Conservation (phyloP, 371 early-diverging fungal species). For the Mucor saturninus region DNA sequence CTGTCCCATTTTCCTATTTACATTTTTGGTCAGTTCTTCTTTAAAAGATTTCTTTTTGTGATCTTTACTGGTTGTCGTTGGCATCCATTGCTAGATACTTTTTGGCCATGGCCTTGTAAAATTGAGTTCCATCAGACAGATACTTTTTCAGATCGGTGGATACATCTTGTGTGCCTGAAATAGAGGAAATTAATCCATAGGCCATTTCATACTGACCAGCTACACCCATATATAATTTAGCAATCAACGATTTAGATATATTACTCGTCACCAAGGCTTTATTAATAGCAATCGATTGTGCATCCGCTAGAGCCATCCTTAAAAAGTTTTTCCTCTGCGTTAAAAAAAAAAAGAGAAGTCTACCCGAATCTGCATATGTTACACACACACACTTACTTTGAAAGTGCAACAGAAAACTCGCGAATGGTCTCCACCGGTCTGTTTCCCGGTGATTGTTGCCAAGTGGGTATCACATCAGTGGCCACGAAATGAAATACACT, state of each 20-base stretch:
- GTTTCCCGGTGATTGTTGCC: constrained; percentile 40
- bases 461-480: constrained; percentile 57
- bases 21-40: background rate
- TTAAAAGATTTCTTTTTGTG: background rate
- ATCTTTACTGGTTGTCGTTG: constrained; percentile 59
- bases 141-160: constrained; percentile 62
- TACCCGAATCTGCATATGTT: background rate
- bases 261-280: constrained; percentile 47
- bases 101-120: constrained; percentile 63
- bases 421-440: constrained; percentile 52
- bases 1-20: constrained; percentile 65
- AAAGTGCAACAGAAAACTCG: constrained; percentile 51
- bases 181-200: constrained; percentile 61
- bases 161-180: constrained; percentile 59
- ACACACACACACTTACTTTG: constrained; percentile 44
- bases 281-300: constrained; percentile 55
- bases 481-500: constrained; percentile 63
- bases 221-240: constrained; percentile 66
- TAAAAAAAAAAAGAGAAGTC: background rate
- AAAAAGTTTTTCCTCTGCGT: background rate
- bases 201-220: constrained; percentile 69
- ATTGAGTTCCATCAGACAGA: constrained; percentile 58
- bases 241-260: constrained; percentile 60
- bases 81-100: constrained; percentile 68
- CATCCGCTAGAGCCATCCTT: constrained; percentile 57